Evolutionary conservation across 2,329 filamentous ascomycete genomes (phyloP).

Genomic region (Diaporthe sp.): DNA sequence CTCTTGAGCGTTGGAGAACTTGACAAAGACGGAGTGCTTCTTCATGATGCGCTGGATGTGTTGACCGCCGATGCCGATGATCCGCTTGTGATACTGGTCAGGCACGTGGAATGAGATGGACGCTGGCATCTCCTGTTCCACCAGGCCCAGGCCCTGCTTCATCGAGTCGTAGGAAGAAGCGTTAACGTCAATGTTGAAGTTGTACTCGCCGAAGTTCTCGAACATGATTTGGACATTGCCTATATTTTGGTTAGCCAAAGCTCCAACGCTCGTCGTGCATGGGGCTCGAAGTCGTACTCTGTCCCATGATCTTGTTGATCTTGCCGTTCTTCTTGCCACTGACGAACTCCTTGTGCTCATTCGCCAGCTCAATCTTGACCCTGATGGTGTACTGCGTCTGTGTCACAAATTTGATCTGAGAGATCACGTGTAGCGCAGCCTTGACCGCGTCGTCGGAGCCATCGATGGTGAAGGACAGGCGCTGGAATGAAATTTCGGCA

Average conservation of each 20-base stretch:
- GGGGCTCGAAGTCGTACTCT: conserved; percentile 68
- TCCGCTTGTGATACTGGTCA: conserved; percentile 99
- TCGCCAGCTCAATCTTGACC: conserved; percentile 98
- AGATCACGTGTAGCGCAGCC: conserved; percentile 92
- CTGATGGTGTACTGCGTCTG: conserved; percentile 91
- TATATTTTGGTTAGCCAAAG: conserved; percentile 45
- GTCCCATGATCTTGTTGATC: conserved; percentile 99
- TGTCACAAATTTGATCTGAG: conserved; percentile 88
- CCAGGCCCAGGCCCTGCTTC: conserved; percentile 89
- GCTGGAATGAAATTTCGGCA: conserved; percentile 94
- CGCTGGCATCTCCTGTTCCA: conserved; percentile 99
- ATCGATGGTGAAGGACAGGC: conserved; percentile 91
- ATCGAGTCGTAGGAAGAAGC: conserved; percentile 92
- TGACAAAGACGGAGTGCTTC: conserved; percentile 99
- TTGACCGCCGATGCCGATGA: conserved; percentile 97
- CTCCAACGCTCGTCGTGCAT: conserved; percentile 16
- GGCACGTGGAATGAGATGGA: conserved; percentile 99
- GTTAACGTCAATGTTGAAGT: conserved; percentile 99
- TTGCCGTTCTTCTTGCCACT: conserved; percentile 99
- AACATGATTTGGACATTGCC: conserved; percentile 98
- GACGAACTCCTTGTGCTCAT: conserved; percentile 99
- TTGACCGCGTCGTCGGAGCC: conserved; percentile 98
- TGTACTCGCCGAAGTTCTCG: conserved; percentile 99
- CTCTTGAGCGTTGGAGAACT: conserved; percentile 99
- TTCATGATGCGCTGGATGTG: conserved; percentile 99